These are phyloP conservation scores for Xylaria telfairii DNA, from an alignment of 495 filamentous ascomycete genomes.

Conservation along the genomic window DNA sequence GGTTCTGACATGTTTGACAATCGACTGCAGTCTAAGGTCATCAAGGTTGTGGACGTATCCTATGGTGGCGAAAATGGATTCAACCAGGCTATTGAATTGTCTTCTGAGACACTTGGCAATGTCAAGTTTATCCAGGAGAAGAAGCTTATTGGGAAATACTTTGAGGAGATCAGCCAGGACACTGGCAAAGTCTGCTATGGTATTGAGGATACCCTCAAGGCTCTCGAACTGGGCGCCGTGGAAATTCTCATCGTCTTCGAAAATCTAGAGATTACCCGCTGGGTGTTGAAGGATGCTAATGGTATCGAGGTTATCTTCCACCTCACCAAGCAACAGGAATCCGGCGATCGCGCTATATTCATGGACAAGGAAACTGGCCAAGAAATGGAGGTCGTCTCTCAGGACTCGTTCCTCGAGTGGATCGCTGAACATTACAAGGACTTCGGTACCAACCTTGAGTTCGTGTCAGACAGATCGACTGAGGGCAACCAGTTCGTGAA, in stretches of 20 bases:
- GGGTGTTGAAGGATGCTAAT: slow-evolving; percentile 78
- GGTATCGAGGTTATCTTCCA: slow-evolving; percentile 78
- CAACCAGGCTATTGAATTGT: slow-evolving; percentile 97
- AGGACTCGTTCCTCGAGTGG: slow-evolving; percentile 95
- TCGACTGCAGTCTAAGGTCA: slow-evolving; percentile 90
- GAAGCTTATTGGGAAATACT: slow-evolving; percentile 98
- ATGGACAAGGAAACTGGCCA: slow-evolving; percentile 93
- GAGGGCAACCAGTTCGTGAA: slow-evolving; percentile 99
- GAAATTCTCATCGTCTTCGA: slow-evolving; percentile 97
- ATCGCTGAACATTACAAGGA: slow-evolving; percentile 97
- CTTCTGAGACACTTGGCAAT: slow-evolving; percentile 94
- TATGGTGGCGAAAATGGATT: slow-evolving; percentile 99
- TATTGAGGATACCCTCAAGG: slow-evolving; percentile 96
- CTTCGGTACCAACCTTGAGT: slow-evolving; percentile 95
- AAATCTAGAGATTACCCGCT: slow-evolving; percentile 92
- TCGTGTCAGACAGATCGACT: slow-evolving; percentile 93
- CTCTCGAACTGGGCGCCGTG: slow-evolving; percentile 92
- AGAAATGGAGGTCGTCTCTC: slow-evolving; percentile 91
- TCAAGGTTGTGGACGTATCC: slow-evolving; percentile 98
- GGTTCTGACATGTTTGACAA: slow-evolving; percentile 96
- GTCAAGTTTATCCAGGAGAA: slow-evolving; percentile 99
- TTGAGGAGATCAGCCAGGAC: slow-evolving; percentile 97
- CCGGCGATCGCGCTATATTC: slow-evolving; percentile 76
- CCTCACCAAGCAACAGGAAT: slow-evolving; percentile 85
- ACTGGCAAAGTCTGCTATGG: slow-evolving; percentile 96